Evolutionary conservation across 768 basidiomycete genomes (phyloP), one percentile per base, ranked within the genome.

Genomic region (Favolaschia claudopus): DNA sequence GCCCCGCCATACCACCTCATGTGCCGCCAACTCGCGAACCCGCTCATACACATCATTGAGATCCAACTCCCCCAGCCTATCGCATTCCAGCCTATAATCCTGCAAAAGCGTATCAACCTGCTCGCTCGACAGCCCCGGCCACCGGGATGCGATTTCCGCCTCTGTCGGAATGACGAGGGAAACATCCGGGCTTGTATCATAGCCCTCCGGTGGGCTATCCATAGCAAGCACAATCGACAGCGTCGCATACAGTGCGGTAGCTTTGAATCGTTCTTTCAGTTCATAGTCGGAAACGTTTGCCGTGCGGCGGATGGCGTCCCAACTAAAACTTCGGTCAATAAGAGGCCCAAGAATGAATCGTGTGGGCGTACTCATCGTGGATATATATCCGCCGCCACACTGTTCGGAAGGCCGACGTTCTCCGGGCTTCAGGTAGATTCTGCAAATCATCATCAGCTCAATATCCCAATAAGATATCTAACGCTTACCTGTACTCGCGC

Each of bases 351-450:
- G n/a, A n/a, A n/a, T n/a, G n/a, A 25, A 54, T 19, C 12, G 38
- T 42, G 49, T n/a, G 58, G 45, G 80, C 89, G 59, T 72, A 96
- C 95, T 97, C 86, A 70, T 98, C 95, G 47, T 93, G 89, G 48
- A 91, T 81, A 69, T 92, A 96, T 42, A 96, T 84, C 28, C 96
- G 81, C 32, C 96, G 84, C 96, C 96, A 98, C 15, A 93, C 82
- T 29, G 85, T 87, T 42, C 87, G 81, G 67, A 92, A 84, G 5
- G 92, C 88, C 24, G 90, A 85, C 37, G 82, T 68, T 70, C 82
- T 83, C 44, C 95, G 82, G 29, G 84, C 84, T 56, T 88, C 85
- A 0, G 95, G 94, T 4, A 93, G 68, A 49, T 83, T 81, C 89
- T 93, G 31, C 32, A 44, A 28, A 19, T 29, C 15, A 44, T 52